phyloP scores from a whole-genome alignment of 2,329 filamentous ascomycete genomes.

The Pseudocercospora macadamiae region DNA sequence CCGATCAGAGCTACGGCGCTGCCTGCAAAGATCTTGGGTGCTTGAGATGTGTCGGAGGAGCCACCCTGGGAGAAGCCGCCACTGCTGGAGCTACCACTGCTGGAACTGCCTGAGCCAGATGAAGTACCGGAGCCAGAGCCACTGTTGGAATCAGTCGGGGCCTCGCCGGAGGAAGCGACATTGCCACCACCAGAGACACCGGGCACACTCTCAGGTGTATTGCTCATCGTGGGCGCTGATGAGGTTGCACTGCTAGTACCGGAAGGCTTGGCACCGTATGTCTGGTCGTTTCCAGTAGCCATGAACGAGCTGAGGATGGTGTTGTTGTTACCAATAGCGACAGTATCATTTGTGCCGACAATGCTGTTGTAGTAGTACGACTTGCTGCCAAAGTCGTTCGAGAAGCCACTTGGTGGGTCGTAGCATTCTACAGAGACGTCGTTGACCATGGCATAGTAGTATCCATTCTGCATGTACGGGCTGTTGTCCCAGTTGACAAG shows the following conservation, averaged over 20 bases:
- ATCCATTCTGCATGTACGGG: slow-evolving; percentile 80
- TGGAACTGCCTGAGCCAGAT: slow-evolving; percentile 17
- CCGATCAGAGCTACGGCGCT: slow-evolving; percentile 42
- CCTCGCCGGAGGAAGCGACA: slow-evolving; percentile 18
- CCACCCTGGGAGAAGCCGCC: slow-evolving; percentile 35
- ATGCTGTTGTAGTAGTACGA: slow-evolving; percentile 75
- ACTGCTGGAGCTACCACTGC: slow-evolving; percentile 23
- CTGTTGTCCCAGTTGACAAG: slow-evolving; percentile 85
- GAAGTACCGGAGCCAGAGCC: slow-evolving; percentile 25
- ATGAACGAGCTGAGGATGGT: slow-evolving; percentile 78
- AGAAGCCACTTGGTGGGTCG: slow-evolving; percentile 72
- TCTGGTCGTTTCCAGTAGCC: slow-evolving; percentile 76
- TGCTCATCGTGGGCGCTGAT: slow-evolving; percentile 30
- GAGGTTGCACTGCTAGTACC: slow-evolving; percentile 33
- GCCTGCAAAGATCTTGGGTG: slow-evolving; percentile 39
- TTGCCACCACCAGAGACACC: slow-evolving; percentile 54
- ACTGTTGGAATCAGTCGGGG: slow-evolving; percentile 17
- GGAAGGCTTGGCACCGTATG: slow-evolving; percentile 44
- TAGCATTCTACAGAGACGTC: slow-evolving; percentile 87
- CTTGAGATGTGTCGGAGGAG: slow-evolving; percentile 32
- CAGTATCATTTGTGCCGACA: slow-evolving; percentile 72
- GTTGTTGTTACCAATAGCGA: slow-evolving; percentile 72
- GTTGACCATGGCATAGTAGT: slow-evolving; percentile 82
- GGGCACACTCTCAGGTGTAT: slow-evolving; percentile 54
- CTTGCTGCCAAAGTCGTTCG: slow-evolving; percentile 56